phyloP scores from a whole-genome alignment of 2,329 filamentous ascomycete genomes.

The Talaromyces albobiverticillius region DNA sequence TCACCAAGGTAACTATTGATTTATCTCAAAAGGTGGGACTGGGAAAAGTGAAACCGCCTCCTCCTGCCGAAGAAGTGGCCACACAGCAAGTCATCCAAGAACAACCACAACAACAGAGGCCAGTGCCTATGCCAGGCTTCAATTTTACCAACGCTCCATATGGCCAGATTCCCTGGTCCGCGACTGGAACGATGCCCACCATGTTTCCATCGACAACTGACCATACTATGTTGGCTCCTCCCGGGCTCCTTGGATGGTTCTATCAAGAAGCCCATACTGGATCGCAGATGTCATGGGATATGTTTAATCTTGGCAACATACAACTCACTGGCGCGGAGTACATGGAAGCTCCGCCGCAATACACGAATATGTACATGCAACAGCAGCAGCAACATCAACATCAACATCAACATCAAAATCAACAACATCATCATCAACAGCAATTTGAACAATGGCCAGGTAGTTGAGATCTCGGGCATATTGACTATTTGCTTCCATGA shows the following conservation, averaged over 20 bases:
- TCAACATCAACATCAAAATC: neutral
- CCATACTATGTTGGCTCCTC: constrained; percentile 3
- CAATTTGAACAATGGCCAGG: neutral
- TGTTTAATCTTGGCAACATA: constrained; percentile 11
- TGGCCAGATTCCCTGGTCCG: constrained; percentile 3
- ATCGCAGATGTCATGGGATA: constrained; percentile 11
- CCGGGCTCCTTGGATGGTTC: constrained; percentile 11
- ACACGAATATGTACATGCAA: neutral
- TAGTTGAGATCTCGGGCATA: neutral
- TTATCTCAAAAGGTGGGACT: constrained; percentile 10
- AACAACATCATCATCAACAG: neutral
- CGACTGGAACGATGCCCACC: neutral
- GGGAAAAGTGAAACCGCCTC: neutral
- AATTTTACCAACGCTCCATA: constrained; percentile 4
- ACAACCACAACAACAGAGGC: too few species aligned
- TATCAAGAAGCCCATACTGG: constrained; percentile 7
- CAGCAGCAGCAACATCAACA: neutral
- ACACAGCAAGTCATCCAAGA: neutral
- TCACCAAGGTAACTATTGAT: constrained; percentile 9
- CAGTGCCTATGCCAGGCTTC: neutral
- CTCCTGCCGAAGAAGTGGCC: neutral
- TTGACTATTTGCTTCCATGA: neutral
- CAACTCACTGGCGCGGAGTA: constrained; percentile 6
- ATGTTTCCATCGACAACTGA: constrained; percentile 5
- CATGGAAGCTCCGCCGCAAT: constrained; percentile 7